Evolutionary conservation across 2,329 filamentous ascomycete genomes (phyloP).

Genomic region (Penicillium sp.): DNA sequence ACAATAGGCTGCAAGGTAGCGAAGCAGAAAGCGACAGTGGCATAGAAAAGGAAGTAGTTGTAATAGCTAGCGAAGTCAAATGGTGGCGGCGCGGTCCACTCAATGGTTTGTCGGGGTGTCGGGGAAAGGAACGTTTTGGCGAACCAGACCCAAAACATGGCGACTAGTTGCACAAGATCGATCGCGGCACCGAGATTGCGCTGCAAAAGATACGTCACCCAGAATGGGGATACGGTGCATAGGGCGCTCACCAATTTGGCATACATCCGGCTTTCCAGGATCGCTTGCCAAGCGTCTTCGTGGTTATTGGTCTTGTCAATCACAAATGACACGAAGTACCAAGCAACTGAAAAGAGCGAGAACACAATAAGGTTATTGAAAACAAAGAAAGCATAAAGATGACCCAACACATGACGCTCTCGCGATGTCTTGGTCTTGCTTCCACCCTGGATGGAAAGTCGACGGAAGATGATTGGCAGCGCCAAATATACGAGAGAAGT

Average conservation of each 20-base stretch:
- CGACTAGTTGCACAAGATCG: conserved; percentile 86
- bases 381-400: conserved; percentile 92
- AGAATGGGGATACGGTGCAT: conserved; percentile 82
- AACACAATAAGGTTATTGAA: conserved; percentile 97
- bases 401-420: conserved; percentile 84
- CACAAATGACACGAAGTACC: conserved; percentile 68
- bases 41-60: conserved; percentile 96
- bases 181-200: conserved; percentile 90
- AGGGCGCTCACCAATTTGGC: conserved; percentile 68
- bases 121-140: conserved; percentile 80
- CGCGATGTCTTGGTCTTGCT: conserved; percentile 90
- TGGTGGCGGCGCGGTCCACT: conserved; percentile 83
- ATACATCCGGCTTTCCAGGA: conserved; percentile 64
- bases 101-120: conserved; percentile 86
- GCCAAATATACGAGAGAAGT: conserved; percentile 85
- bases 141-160: conserved; percentile 79
- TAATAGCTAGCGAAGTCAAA: conserved; percentile 98
- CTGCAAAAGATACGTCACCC: conserved; percentile 91
- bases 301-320: conserved; percentile 58
- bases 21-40: conserved; percentile 84
- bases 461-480: conserved; percentile 86
- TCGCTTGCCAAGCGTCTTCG: conserved; percentile 65
- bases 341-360: conserved; percentile 82
- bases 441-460: conserved; percentile 76
- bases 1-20: conserved; percentile 83